phyloP scores from a whole-genome alignment of 345 rosid species.

The Eucalyptus pauciflora region DNA sequence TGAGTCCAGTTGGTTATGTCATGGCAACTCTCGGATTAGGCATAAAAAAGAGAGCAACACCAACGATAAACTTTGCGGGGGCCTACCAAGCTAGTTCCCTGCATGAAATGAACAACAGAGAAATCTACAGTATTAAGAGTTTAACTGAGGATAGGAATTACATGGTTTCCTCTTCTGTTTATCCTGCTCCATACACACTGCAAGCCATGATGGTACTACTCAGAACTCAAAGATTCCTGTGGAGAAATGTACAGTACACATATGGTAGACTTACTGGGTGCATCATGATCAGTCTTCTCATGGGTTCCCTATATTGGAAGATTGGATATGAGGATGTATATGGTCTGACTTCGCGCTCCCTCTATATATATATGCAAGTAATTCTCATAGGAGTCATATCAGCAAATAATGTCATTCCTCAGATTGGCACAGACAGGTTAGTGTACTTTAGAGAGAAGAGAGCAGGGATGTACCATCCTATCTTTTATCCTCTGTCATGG shows the following conservation, averaged over 20 bases:
- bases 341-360: constrained; percentile 6
- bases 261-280: constrained; percentile 14
- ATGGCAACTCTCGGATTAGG: constrained; percentile 11
- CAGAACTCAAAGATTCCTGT: constrained; percentile 21
- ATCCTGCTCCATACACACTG: constrained; percentile 7
- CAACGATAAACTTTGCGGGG: constrained; percentile 4
- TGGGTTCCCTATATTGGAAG: constrained; percentile 11
- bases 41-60: neutral
- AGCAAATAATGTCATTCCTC: constrained; percentile 17
- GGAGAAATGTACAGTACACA: constrained; percentile 19
- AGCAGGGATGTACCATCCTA: constrained; percentile 20
- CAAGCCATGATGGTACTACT: constrained; percentile 10
- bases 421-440: constrained; percentile 21
- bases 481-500: constrained; percentile 24
- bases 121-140: neutral
- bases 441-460: constrained; percentile 19
- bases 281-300: constrained; percentile 12
- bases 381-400: constrained; percentile 16
- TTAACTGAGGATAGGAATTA: neutral
- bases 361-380: constrained; percentile 21
- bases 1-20: constrained; percentile 16
- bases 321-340: constrained; percentile 9
- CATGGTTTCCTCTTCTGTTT: neutral
- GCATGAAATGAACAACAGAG: constrained; percentile 5
- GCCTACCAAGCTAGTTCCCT: constrained; percentile 6